These are phyloP conservation scores for Chlamydomonas sp. DNA, from an alignment of 139 green algal genomes.

Conservation along the genomic window DNA sequence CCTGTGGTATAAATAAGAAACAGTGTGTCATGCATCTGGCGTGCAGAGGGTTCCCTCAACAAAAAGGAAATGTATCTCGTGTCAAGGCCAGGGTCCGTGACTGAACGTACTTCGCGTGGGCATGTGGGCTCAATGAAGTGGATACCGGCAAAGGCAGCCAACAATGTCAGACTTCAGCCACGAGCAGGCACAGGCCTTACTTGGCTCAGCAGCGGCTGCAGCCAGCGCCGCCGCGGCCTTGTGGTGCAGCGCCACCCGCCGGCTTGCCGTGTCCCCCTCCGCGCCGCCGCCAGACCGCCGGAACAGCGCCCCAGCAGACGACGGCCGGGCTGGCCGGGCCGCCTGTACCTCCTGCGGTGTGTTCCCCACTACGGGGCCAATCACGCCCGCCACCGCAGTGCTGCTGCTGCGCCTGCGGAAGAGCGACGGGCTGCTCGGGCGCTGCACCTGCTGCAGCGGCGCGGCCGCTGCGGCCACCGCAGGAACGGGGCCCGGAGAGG, in stretches of 20 bases:
- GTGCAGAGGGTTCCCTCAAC: not conserved
- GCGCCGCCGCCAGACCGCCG: not conserved
- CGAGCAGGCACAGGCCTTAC: not conserved
- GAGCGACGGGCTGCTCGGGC: too few species aligned
- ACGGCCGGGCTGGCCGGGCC: not conserved
- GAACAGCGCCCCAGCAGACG: not conserved
- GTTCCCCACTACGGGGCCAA: too few species aligned
- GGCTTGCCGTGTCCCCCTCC: constrained; percentile 1
- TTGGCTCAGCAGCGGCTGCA: not conserved
- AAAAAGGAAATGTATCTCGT: not conserved
- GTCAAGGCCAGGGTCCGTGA: not conserved
- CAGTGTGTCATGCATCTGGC: not conserved
- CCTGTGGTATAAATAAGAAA: not conserved
- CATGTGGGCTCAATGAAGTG: not conserved
- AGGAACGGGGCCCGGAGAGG: too few species aligned
- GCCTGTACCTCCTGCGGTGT: not conserved
- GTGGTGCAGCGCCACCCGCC: constrained; percentile 16
- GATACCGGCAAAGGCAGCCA: not conserved
- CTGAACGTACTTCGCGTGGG: not conserved
- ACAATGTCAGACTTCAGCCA: not conserved
- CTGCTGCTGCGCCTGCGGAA: too few species aligned
- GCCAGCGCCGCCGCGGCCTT: constrained; percentile 18
- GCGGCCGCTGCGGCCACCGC: too few species aligned
- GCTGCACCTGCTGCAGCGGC: too few species aligned
- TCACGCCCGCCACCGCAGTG: too few species aligned